A percentile compares a stretch with the other conserved stretches of the same genome.
Evolutionary conservation across 2,329 filamentous ascomycete genomes (phyloP).

Genomic region (Microdochium bolleyi): DNA sequence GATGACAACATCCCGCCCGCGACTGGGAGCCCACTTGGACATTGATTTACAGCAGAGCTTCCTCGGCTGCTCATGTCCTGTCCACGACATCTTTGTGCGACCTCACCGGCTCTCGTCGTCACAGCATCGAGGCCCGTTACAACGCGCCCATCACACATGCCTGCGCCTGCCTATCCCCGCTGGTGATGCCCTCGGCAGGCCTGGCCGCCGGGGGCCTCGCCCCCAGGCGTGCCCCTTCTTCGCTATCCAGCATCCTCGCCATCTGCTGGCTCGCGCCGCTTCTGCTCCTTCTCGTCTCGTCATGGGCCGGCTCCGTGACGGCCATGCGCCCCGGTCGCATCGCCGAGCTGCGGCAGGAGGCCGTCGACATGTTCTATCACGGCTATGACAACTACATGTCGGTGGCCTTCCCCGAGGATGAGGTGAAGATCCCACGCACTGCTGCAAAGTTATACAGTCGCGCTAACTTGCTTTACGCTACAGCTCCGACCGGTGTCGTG

Average conservation of each 20-base stretch:
- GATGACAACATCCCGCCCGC: background rate
- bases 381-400: conserved; percentile 93
- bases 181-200: background rate
- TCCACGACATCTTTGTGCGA: background rate
- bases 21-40: background rate
- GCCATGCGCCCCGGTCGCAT: conserved; percentile 51
- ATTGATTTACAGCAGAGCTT: background rate
- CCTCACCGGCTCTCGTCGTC: background rate
- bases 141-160: background rate
- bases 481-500: conserved; percentile 82
- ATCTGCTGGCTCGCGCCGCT: background rate
- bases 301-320: conserved; percentile 28
- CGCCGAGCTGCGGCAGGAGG: conserved; percentile 48
- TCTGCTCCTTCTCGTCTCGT: conserved; percentile 20
- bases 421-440: conserved; percentile 36
- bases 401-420: conserved; percentile 92
- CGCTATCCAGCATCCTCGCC: background rate
- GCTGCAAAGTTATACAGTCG: conserved; percentile 3
- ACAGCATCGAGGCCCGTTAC: background rate
- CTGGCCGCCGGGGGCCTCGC: background rate
- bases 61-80: background rate
- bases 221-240: background rate
- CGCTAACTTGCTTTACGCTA: conserved; percentile 10
- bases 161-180: background rate
- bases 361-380: conserved; percentile 86